Base-by-base conservation (phyloP, 768 basidiomycete species). In the Trichaptum fuscoviolaceum region DNA sequence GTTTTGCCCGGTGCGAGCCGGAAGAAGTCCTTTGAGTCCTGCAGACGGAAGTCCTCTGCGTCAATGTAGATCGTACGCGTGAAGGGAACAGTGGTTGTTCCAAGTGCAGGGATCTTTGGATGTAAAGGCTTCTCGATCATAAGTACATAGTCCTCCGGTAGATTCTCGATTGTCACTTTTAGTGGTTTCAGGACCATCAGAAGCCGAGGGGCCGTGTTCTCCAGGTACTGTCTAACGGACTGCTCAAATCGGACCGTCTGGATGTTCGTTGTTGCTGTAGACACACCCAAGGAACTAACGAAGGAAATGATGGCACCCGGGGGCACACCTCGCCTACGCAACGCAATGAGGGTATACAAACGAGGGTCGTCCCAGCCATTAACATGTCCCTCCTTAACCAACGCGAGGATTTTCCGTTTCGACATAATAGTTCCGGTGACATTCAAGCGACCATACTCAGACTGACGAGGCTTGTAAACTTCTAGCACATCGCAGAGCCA, bases 401-500 rank as follows among this genome's bases (percentile, higher is more conserved):
- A 87, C 63, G 88, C 85, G 66, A 90, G 81, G 71, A 99, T 92
- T 77, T 98, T 99, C 23, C 97, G 91, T 77, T 99, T 99, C 2
- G 96, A 98, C 82, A 91, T 95, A 76, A 99, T 88, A 20, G 96
- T 96, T 34, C 97, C 97, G 68, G 96, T 92, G 60, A 99, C 76
- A 72, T 89, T 95, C 61, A 99, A 83, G 65, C 97, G 87, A 24
- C 97, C 97, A 72, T 93, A 99, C 75, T 99, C 97, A 61, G 94
- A 96, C 78, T 99, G 97, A 66, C 88, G 89, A 24, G 97, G 96
- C 75, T 95, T 97, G 83, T 99, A 99, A 1, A 99, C 90, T 68
- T 92, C 93, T n/a, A 99, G 82, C 2, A 93, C 94, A 74, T 99
- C 96, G 72, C 97, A 99, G 15, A 99, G 85, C 97, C 97, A 99